phyloP scores from a whole-genome alignment of 2,329 filamentous ascomycete genomes.

The Fusarium sp. region DNA sequence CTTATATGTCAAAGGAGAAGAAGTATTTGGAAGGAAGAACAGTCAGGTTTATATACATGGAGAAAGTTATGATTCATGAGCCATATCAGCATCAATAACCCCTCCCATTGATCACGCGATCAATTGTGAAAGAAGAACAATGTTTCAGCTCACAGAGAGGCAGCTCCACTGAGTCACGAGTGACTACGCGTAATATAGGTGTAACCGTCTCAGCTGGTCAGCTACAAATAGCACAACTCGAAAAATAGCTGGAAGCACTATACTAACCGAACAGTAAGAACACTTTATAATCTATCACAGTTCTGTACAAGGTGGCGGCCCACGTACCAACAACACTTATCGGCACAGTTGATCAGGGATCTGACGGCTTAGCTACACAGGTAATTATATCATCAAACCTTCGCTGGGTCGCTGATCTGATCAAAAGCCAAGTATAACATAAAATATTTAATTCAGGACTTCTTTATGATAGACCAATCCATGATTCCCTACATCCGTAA shows the following conservation, averaged over 20 bases:
- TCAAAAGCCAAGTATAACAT: accelerated
- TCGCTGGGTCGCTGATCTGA: too few relatives aligned
- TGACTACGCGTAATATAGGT: too few relatives aligned
- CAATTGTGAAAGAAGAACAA: too few relatives aligned
- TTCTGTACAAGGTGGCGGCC: too few relatives aligned
- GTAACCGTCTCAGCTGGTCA: accelerated
- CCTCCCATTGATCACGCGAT: accelerated
- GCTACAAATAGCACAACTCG: background rate
- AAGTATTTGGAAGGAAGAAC: background rate
- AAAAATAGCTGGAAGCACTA: background rate
- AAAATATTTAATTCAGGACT: accelerated
- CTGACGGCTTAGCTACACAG: too few relatives aligned
- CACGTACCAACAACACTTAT: too few relatives aligned
- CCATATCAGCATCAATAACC: accelerated
- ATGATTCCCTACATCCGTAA: accelerated
- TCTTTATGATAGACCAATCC: accelerated
- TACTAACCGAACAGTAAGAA: too few relatives aligned
- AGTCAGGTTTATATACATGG: background rate
- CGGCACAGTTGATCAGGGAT: background rate
- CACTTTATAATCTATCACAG: background rate
- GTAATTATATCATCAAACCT: background rate
- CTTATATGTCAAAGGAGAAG: background rate
- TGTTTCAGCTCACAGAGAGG: too few relatives aligned
- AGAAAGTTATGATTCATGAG: accelerated
- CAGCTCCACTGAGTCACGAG: background rate